These are phyloP conservation scores for Wickerhamomyces sydowiorum DNA, from an alignment of 805 yeast genomes.

Conservation along the genomic window DNA sequence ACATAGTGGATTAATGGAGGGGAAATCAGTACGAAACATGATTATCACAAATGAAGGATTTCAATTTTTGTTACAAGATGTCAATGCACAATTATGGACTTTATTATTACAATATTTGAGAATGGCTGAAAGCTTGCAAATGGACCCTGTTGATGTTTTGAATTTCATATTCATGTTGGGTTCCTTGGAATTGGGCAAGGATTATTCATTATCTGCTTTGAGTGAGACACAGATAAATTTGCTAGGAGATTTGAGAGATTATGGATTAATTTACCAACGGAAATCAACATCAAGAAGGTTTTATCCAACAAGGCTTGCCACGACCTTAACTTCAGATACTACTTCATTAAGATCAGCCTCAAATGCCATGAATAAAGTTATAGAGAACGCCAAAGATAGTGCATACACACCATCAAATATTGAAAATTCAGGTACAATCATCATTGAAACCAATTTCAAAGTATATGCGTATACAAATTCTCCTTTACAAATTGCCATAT, in stretches of 20 bases:
- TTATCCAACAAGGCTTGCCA: conserved; percentile 88
- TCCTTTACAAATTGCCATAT: conserved; percentile 89
- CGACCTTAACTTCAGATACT: conserved; percentile 82
- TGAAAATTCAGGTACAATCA: conserved; percentile 58
- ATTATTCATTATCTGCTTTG: conserved; percentile 65
- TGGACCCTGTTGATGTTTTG: conserved; percentile 95
- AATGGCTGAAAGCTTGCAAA: conserved; percentile 73
- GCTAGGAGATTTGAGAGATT: conserved; percentile 86
- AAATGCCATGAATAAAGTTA: conserved; percentile 66
- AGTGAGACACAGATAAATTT: conserved; percentile 78
- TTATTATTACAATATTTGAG: conserved; percentile 80
- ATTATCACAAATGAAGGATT: conserved; percentile 88
- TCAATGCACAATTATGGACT: conserved; percentile 93
- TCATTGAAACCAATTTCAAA: conserved; percentile 91
- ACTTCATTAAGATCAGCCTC: conserved; percentile 68
- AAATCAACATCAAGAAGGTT: conserved; percentile 55
- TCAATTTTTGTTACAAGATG: conserved; percentile 89
- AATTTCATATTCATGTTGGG: conserved; percentile 93
- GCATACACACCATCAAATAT: conserved; percentile 9
- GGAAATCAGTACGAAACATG: conserved; percentile 36
- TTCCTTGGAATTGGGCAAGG: conserved; percentile 84
- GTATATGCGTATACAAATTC: conserved; percentile 90
- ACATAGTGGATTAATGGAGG: conserved; percentile 87
- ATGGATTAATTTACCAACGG: conserved; percentile 78
- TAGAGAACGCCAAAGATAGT: conserved; percentile 28